Base-by-base conservation (phyloP, 2,329 filamentous ascomycete genomes). In the Elsinoe ampelina region DNA sequence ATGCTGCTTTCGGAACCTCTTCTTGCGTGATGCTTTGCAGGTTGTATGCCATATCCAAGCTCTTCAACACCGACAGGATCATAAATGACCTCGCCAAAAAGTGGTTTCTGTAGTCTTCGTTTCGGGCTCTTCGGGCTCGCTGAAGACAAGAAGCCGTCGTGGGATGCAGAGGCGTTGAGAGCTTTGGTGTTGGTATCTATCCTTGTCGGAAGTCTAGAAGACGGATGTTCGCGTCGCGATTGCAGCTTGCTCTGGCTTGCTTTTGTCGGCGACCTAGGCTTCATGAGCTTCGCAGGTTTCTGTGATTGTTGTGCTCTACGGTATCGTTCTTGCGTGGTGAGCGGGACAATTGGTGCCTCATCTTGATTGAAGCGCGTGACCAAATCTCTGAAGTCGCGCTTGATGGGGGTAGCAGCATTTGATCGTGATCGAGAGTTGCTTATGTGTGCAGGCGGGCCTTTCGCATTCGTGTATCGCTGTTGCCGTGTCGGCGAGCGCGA, bases 331-430 rank as follows among this genome's bases (percentile, higher is more conserved):
- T 64, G 63, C 32, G 57, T 62, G 10, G 63, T 63, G 42, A 60
- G 61, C 32, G 63, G 58, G 20, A 61, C 57, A 30, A 63, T 59
- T 13, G 59, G 35, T n/a, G 61, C 60, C 50, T 56, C 58, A 26
- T 60, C 61, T 66, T 84, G 82, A 69, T 92, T 87, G 72, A 92
- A 93, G 56, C 81, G 84, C 70, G 85, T 88, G 65, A 87, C 84
- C 60, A 93, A 76, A 66, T 93, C 87, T 71, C 85, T 89, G 63
- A 93, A 86, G 59, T 85, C 91, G n/a, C 83, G 77, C 62, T 85
- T 30, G 66, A 65, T 13, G 66, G 63, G 19, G 67, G 62, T 22
- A 66, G 60, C 20, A 12, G 41, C 26, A 11, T 64, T 64, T 15
- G 66, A 65, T 32, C 62, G 63, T 32, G 66, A 68, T 45, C 61